A percentile compares a stretch with the other conserved stretches of the same genome.
Evolutionary conservation across 2,329 filamentous ascomycete genomes (phyloP).

Genomic region (Ceratocystis harringtonii): DNA sequence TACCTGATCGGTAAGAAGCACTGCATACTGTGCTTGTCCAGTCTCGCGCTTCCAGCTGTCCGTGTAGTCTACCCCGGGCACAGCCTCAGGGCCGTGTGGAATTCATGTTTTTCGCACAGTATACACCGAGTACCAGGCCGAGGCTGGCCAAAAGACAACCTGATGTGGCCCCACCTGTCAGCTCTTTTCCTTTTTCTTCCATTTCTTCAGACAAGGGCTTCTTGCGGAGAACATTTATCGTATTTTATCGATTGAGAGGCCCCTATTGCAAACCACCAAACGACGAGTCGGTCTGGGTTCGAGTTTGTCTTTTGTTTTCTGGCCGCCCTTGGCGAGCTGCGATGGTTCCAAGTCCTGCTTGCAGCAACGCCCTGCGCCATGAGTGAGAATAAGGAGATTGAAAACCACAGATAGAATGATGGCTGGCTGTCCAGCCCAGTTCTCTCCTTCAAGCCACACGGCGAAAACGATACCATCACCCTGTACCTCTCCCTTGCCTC

Average conservation of each 20-base stretch:
- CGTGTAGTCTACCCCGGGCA: neutral
- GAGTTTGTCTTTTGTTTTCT: neutral
- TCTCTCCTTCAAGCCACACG: neutral
- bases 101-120: neutral
- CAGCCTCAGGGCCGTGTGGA: neutral
- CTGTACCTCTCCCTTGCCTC: neutral
- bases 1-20: neutral
- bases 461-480: neutral
- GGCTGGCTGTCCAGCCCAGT: no score
- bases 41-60: neutral
- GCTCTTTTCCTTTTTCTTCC: slow-evolving; percentile 6
- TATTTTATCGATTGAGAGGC: neutral
- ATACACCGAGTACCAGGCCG: slow-evolving; percentile 11
- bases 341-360: no score
- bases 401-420: neutral
- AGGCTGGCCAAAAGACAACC: slow-evolving; percentile 4
- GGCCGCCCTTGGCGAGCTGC: neutral
- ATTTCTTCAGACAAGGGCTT: neutral
- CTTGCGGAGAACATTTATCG: neutral
- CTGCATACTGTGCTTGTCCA: neutral
- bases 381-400: neutral
- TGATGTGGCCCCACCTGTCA: slow-evolving; percentile 5
- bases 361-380: no score
- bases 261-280: neutral
- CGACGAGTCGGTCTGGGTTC: neutral